Evolutionary conservation across 768 basidiomycete genomes (phyloP), one percentile per base, ranked within the genome.

Genomic region (Tylopilus sp.): DNA sequence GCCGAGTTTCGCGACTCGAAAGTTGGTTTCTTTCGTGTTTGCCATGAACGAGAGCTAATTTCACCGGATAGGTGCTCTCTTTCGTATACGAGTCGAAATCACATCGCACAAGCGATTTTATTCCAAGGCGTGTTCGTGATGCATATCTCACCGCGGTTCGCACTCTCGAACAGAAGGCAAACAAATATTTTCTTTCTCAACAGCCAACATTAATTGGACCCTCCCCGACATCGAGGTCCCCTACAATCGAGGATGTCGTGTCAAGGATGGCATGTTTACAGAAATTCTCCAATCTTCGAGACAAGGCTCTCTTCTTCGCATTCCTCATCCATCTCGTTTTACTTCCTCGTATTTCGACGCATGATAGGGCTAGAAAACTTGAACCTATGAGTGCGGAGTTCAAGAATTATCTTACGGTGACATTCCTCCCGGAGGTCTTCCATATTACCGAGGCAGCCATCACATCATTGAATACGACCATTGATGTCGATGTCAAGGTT

Each of bases 1-100:
- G 72, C 78, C 1, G 79, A 80, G 55, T 86, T 82, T 56, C 75
- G 76, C 38, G 83, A 87, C 57, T 79, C 79, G 0, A 87, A 86
- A 73, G 86, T 80, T 15, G n/a, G 66, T 13, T 25, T 43, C 20
- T 4, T 31, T 21, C 17, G 7, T 31, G 9, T 6, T 13, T 2
- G 13, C 25, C 25, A 15, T 10, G 30, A 41, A 10, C 9, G 18
- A 12, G 12, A 12, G 9, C 22, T 42, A 10, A 47, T 26, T 17
- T 46, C n/a, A n/a, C 25, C 26, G 15, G 7, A 43, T 57, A 86
- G 86, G 77, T 86, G 35, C 62, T 79, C 12, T 73, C 85, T 0
- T 85, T 86, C 55, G 75, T 88, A 11, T 80, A 74, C 44, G 76
- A 78, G 48, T 71, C 57, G 57, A 75, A 60, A 30, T 68, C 69